Percentiles rank a stretch among this genome's conserved stretches.
Evolutionary conservation across 176 grass and related monocot species (phyloP).

Genomic region (Rhynchospora tenuis): DNA sequence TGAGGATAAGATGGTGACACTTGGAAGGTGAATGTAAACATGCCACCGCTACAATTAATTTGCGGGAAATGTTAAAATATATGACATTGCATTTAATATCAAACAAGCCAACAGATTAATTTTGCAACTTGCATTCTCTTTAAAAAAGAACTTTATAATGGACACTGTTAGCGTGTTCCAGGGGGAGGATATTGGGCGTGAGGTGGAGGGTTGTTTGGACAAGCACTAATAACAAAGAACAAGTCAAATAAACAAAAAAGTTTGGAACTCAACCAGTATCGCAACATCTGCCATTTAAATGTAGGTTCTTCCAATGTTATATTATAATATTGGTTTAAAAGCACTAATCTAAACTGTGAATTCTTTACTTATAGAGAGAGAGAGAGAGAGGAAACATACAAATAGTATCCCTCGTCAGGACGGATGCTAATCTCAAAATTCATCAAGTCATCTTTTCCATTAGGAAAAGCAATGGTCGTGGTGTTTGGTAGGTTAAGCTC

Average conservation of each 20-base stretch:
- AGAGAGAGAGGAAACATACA: conserved; percentile 36
- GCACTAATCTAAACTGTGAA: background rate
- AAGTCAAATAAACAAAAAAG: background rate
- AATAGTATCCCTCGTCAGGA: conserved; percentile 83
- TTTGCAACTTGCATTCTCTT: background rate
- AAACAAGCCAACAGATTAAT: background rate
- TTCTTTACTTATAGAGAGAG: background rate
- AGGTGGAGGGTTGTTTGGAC: background rate
- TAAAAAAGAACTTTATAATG: background rate
- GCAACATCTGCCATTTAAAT: background rate
- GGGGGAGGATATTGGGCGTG: background rate
- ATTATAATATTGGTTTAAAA: background rate
- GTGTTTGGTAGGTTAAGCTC: conserved; percentile 79
- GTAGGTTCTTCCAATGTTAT: background rate
- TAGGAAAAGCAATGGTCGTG: conserved; percentile 70
- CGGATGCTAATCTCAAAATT: conserved; percentile 74
- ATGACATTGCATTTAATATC: conserved; percentile 1
- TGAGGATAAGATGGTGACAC: conserved; percentile 84
- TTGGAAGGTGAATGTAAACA: conserved; percentile 76
- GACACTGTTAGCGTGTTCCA: background rate
- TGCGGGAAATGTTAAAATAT: background rate
- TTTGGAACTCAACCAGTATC: background rate
- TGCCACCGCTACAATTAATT: conserved; percentile 46
- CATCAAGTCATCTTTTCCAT: conserved; percentile 88
- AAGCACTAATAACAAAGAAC: background rate